Conservation (phyloP, 2,329 filamentous ascomycete species). For the Fusarium ambrosium region DNA sequence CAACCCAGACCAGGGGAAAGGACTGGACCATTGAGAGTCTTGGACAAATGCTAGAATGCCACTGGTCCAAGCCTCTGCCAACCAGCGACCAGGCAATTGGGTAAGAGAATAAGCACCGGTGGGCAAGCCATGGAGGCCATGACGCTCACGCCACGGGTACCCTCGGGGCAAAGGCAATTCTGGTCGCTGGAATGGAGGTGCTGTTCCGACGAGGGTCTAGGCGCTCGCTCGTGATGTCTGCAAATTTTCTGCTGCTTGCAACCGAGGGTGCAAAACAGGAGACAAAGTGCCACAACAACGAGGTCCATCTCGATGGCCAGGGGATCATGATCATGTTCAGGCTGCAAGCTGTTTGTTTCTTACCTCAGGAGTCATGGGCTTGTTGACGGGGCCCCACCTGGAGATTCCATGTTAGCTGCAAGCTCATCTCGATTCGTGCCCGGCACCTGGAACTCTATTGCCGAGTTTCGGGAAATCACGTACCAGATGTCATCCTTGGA, state of each 20-base stretch:
- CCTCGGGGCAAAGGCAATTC: slow-evolving; percentile 44
- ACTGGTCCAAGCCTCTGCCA: slow-evolving; percentile 43
- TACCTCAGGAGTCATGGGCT: slow-evolving; percentile 98
- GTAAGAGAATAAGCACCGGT: slow-evolving; percentile 49
- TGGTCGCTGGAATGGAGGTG: slow-evolving; percentile 42
- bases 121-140: slow-evolving; percentile 43
- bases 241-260: slow-evolving; percentile 19
- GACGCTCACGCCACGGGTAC: slow-evolving; percentile 43
- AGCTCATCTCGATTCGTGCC: slow-evolving; percentile 33
- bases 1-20: slow-evolving; percentile 38
- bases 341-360: slow-evolving; percentile 28
- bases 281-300: slow-evolving; percentile 16
- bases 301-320: slow-evolving; percentile 10
- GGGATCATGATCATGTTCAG: slow-evolving; percentile 5
- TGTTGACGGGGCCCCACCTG: slow-evolving; percentile 97
- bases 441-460: slow-evolving; percentile 30
- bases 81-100: slow-evolving; percentile 47
- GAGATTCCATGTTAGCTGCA: slow-evolving; percentile 48
- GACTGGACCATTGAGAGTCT: slow-evolving; percentile 28
- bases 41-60: slow-evolving; percentile 25
- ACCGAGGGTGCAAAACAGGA: slow-evolving; percentile 12
- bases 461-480: slow-evolving; percentile 40
- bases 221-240: slow-evolving; percentile 35
- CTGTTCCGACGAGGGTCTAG: slow-evolving; percentile 31
- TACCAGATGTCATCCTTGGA: slow-evolving; percentile 94